These are phyloP conservation scores for Podila horticola DNA, from an alignment of 192 early-diverging fungal genomes.

Conservation along the genomic window DNA sequence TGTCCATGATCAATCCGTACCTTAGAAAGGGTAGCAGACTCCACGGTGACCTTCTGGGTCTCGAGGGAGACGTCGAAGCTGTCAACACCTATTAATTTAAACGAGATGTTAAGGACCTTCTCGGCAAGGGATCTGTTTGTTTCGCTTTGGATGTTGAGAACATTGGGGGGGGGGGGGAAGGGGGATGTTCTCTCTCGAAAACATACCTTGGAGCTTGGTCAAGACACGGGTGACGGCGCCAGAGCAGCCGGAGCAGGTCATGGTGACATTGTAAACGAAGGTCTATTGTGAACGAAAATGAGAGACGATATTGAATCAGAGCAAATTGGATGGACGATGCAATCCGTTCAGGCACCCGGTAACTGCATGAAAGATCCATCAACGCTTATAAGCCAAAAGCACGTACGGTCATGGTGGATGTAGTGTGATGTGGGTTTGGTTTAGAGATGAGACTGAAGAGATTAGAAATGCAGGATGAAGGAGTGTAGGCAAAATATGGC, in stretches of 20 bases:
- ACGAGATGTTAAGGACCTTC: background rate
- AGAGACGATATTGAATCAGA: background rate
- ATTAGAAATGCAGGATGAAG: too few relatives aligned
- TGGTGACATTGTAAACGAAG: conserved; percentile 81
- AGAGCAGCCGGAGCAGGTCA: conserved; percentile 84
- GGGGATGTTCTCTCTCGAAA: too few relatives aligned
- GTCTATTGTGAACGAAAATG: conserved; percentile 29
- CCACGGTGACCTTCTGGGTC: conserved; percentile 68
- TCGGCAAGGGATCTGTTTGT: background rate
- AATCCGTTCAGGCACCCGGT: too few relatives aligned
- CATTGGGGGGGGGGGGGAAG: too few relatives aligned
- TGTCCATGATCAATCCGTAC: conserved; percentile 7
- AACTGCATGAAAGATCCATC: background rate
- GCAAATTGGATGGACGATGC: too few relatives aligned
- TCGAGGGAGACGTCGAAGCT: conserved; percentile 69
- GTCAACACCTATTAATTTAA: conserved; percentile 45
- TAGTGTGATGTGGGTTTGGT: too few relatives aligned
- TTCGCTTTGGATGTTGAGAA: too few relatives aligned
- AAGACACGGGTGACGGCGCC: conserved; percentile 78
- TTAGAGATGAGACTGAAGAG: too few relatives aligned
- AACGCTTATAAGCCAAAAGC: too few relatives aligned
- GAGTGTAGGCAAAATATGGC: too few relatives aligned
- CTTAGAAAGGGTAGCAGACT: conserved; percentile 37
- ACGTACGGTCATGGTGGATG: too few relatives aligned
- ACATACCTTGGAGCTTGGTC: conserved; percentile 61